These are phyloP conservation scores for Chenopodium suecicum DNA, from an alignment of 148 eudicot species.

Conservation along the genomic window DNA sequence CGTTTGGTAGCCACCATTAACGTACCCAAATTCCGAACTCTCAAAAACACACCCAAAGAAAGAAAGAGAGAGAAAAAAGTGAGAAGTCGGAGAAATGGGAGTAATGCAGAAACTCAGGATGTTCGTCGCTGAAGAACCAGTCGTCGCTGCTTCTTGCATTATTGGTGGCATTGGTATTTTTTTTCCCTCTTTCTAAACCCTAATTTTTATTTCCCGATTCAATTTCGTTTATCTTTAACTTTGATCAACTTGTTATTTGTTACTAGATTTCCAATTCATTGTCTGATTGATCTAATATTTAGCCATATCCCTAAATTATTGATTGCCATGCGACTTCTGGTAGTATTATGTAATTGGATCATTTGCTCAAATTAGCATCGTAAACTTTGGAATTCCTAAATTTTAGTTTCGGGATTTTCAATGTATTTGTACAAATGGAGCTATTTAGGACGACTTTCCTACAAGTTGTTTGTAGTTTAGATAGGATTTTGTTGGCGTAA, in stretches of 20 bases:
- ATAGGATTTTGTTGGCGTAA: not conserved
- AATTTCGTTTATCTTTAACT: not conserved
- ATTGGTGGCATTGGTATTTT: conserved; percentile 76
- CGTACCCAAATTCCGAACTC: not conserved
- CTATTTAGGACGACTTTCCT: not conserved
- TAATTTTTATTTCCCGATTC: conserved; percentile 9
- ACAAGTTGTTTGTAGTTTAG: not conserved
- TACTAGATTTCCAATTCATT: not conserved
- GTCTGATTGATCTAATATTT: not conserved
- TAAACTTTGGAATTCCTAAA: not conserved
- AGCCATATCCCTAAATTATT: not conserved
- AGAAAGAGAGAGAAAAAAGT: not conserved
- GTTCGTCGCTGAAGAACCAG: conserved; percentile 85
- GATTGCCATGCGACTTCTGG: not conserved
- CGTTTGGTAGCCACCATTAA: not conserved
- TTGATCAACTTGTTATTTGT: not conserved
- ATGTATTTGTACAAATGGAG: too few species aligned
- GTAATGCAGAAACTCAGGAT: conserved; percentile 73
- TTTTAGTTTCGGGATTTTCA: not conserved
- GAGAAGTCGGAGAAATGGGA: conserved; percentile 39
- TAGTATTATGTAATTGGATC: not conserved
- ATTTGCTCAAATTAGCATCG: not conserved
- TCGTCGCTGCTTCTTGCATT: conserved; percentile 84
- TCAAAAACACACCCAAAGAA: not conserved
- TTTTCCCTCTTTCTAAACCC: conserved; percentile 20